Percentiles rank a stretch among this genome's conserved stretches.
Evolutionary conservation across 148 eudicot genomes (phyloP).

Genomic region (Rhododendron molle): DNA sequence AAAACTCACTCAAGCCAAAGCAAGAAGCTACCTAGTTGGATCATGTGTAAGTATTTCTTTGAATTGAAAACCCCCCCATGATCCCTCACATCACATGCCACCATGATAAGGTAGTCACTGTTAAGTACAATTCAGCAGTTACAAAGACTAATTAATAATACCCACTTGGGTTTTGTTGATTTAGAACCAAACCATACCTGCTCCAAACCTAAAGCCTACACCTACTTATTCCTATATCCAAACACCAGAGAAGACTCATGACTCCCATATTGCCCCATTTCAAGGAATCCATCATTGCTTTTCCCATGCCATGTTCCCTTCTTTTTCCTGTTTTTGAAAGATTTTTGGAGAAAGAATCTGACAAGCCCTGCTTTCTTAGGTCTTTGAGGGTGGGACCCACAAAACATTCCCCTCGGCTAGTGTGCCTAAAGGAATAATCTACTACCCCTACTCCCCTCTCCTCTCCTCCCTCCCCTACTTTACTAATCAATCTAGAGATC

Average conservation of each 20-base stretch:
- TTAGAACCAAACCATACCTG: not conserved
- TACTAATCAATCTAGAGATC: slow-evolving; percentile 1
- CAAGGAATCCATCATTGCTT: slow-evolving; percentile 20
- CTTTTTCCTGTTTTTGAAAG: slow-evolving; percentile 17
- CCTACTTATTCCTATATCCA: slow-evolving; percentile 13
- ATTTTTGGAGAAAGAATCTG: slow-evolving; percentile 37
- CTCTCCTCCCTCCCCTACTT: not conserved
- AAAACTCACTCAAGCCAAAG: not conserved
- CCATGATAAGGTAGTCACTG: slow-evolving; percentile 18
- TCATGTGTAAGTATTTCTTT: not conserved
- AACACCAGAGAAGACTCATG: slow-evolving; percentile 1
- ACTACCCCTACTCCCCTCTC: slow-evolving; percentile 11
- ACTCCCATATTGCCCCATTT: not conserved
- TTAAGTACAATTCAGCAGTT: not conserved
- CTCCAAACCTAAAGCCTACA: not conserved
- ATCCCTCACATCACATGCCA: slow-evolving; percentile 27
- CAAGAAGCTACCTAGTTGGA: not conserved
- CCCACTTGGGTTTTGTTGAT: not conserved
- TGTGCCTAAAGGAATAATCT: slow-evolving; percentile 55
- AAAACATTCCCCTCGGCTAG: slow-evolving; percentile 71
- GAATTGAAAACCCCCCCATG: not conserved
- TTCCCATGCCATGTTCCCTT: slow-evolving; percentile 38
- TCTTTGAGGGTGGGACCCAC: slow-evolving; percentile 39
- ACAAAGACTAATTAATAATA: not conserved
- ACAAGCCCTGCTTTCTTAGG: slow-evolving; percentile 26